A percentile compares a stretch with the other conserved stretches of the same genome.
Conservation (phyloP, 352 stramenopile genomes). For the Globisporangium perplexum region DNA sequence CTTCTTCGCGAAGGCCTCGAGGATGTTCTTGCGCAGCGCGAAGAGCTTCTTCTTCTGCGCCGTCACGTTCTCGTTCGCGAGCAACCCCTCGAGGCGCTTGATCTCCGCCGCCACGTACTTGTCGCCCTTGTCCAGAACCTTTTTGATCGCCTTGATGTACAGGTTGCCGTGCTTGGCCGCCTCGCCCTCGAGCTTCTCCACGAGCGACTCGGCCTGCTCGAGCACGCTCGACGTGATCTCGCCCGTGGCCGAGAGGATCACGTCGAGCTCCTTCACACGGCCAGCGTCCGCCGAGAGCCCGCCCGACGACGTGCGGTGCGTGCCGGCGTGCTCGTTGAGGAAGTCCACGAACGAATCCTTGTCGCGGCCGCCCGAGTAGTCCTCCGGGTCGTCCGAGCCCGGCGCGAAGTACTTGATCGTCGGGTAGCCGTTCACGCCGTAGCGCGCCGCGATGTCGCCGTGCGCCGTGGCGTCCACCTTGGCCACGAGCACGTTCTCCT, state of each 20-base stretch:
- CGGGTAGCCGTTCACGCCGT: conserved; percentile 88
- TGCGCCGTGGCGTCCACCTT: conserved; percentile 81
- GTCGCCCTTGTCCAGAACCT: conserved; percentile 84
- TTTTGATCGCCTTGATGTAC: conserved; percentile 90
- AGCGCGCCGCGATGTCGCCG: conserved; percentile 52
- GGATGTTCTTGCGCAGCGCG: conserved; percentile 87
- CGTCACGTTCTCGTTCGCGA: conserved; percentile 77
- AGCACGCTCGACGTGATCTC: conserved; percentile 64
- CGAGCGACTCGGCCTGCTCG: conserved; percentile 64
- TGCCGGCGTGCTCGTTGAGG: conserved; percentile 89
- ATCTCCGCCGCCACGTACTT: conserved; percentile 84
- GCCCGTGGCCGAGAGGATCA: conserved; percentile 69
- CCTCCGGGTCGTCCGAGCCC: conserved; percentile 69
- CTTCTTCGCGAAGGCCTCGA: conserved; percentile 56
- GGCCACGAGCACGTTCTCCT: conserved; percentile 77
- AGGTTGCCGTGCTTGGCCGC: conserved; percentile 74
- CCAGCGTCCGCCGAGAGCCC: conserved; percentile 69
- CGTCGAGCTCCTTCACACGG: conserved; percentile 77
- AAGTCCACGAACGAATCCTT: conserved; percentile 86
- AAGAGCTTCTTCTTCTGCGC: conserved; percentile 89
- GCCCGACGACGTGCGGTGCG: conserved; percentile 70
- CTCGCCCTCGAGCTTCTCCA: conserved; percentile 63
- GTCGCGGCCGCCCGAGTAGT: conserved; percentile 83
- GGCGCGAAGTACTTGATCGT: conserved; percentile 91
- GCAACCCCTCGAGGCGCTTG: conserved; percentile 68